A percentile compares a stretch with the other conserved stretches of the same genome.
Conservation (phyloP, 2,329 filamentous ascomycete species). For the Fusarium fujikuroi region DNA sequence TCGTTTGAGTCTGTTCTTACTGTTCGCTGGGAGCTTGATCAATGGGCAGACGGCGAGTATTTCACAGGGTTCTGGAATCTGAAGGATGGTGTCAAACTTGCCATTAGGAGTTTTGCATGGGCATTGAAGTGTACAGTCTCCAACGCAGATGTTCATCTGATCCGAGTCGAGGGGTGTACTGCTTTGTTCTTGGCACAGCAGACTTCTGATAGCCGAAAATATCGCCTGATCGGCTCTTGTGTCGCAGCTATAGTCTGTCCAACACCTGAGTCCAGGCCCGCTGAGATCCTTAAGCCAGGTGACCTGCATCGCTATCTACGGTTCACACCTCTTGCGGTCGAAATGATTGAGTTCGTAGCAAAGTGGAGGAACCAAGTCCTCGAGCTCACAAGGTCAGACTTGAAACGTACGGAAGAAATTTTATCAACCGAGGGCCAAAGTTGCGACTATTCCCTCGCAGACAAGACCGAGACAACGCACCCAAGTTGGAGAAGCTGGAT, state of each 20-base stretch:
- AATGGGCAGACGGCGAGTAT: accelerated
- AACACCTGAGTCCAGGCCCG: accelerated
- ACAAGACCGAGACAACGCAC: accelerated
- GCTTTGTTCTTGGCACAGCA: accelerated
- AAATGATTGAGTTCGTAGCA: accelerated
- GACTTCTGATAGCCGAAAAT: accelerated
- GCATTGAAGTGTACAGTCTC: accelerated
- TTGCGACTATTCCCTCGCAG: accelerated
- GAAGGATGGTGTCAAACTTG: accelerated
- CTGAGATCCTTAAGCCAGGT: accelerated
- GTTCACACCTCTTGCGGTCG: neutral
- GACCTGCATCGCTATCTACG: accelerated
- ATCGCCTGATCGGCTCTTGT: accelerated
- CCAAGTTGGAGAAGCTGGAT: neutral
- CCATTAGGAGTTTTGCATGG: neutral
- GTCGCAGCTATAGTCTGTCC: neutral
- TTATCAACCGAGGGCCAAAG: accelerated
- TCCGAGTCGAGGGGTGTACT: neutral
- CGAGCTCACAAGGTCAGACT: accelerated
- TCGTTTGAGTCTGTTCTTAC: accelerated
- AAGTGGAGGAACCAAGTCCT: accelerated
- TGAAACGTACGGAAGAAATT: accelerated
- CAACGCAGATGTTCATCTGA: accelerated
- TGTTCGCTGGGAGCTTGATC: accelerated
- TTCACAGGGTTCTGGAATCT: neutral